Evolutionary conservation across 768 basidiomycete genomes (phyloP), one percentile per base, ranked within the genome.

Genomic region (Suillus spraguei): DNA sequence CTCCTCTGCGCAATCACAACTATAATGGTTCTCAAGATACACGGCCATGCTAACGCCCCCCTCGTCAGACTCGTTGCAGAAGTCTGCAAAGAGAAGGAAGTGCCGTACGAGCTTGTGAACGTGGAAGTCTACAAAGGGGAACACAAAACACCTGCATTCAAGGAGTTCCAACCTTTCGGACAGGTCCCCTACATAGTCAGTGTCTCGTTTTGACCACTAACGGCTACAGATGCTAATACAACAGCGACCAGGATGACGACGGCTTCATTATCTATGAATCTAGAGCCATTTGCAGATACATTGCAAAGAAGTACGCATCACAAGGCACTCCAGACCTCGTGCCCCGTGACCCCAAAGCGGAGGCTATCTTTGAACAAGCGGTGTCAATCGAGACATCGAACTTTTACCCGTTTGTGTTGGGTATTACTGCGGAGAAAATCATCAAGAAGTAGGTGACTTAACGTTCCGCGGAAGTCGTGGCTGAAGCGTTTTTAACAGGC

Each of bases 201-300:
- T 61, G 13, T 36, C 28, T n/a, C 32, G 22, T 41, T 32, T 39
- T 36, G 11, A 44, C 17, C 5, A 36, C 42, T 44, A 4, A 35
- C 16, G 16, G 53, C 5, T 24, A 41, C 39, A 39, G 10, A 60
- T 42, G 20, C n/a, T 59, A 20, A 52, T 52, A 20, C 11, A 22
- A 13, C 28, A 24, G 32, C 7, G 22, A 3, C 8, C 24, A 81
- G 79, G 79, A 85, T 55, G 86, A 87, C 56, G 85, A 84, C 63
- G 87, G 85, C 20, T 82, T 86, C 71, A 75, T 82, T 60, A 64
- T 89, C 16, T 87, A 79, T 68, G 85, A 87, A 68, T 80, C 79
- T 58, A 81, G 84, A 17, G 86, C 85, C 4, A 87, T 88, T 66
- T 74, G 69, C 59, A 79, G 82, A 17, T 89, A 88, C 70, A 71